phyloP scores from a whole-genome alignment of 2,329 filamentous ascomycete species.

The Cryphonectria nitschkei region DNA sequence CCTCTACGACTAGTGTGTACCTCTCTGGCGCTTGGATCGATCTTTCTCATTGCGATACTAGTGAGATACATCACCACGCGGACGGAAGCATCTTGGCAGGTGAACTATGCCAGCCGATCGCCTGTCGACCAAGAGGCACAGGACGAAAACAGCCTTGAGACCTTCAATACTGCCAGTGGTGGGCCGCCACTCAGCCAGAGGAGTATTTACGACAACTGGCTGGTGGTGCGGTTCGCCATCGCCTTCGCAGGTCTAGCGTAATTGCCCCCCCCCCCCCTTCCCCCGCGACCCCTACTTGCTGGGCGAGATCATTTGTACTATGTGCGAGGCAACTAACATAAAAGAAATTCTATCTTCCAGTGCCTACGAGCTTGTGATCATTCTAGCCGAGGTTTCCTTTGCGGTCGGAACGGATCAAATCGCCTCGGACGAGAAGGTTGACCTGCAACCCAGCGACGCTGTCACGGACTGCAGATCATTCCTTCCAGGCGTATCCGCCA shows the following conservation, averaged over 20 bases:
- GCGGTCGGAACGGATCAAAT: slow-evolving; percentile 37
- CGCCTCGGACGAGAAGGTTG: slow-evolving; percentile 34
- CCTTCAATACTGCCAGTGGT: slow-evolving; percentile 24
- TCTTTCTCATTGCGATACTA: slow-evolving; percentile 45
- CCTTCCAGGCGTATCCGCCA: slow-evolving; percentile 43
- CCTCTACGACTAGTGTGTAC: slow-evolving; percentile 41
- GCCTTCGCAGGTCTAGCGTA: slow-evolving; percentile 47
- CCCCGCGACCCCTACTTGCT: not conserved
- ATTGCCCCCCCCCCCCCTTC: slow-evolving; percentile 16
- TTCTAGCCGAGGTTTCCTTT: slow-evolving; percentile 43
- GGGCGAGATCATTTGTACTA: not conserved
- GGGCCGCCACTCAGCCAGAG: slow-evolving; percentile 25
- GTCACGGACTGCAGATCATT: slow-evolving; percentile 41
- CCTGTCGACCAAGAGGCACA: not conserved
- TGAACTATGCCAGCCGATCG: slow-evolving; percentile 36
- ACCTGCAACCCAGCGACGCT: slow-evolving; percentile 39
- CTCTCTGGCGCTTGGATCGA: slow-evolving; percentile 41
- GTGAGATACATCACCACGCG: slow-evolving; percentile 46
- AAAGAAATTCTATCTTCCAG: slow-evolving; percentile 24
- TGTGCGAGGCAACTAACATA: not conserved
- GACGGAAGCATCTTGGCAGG: slow-evolving; percentile 38
- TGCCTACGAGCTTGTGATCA: slow-evolving; percentile 43
- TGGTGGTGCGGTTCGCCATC: slow-evolving; percentile 49
- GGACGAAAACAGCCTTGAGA: slow-evolving; percentile 26
- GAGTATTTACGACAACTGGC: slow-evolving; percentile 50